Conservation (phyloP, 805 yeast species). For the Nakazawaea ambrosiae region DNA sequence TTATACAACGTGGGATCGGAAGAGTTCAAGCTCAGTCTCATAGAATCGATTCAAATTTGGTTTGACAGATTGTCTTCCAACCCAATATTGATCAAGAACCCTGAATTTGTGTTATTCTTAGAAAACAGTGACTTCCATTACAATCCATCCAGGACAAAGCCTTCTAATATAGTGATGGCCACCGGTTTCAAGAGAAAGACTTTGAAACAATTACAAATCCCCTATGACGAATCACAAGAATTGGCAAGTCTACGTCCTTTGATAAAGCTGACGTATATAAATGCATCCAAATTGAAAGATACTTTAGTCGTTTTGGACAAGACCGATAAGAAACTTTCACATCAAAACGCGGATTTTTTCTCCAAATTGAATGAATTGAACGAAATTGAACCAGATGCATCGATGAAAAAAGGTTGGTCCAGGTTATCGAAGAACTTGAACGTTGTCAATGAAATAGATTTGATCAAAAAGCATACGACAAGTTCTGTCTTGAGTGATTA, state of each 20-base stretch:
- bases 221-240: constrained; percentile 79
- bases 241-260: constrained; percentile 82
- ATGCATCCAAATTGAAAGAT: constrained; percentile 46
- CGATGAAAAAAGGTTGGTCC: constrained; percentile 74
- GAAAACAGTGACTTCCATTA: constrained; percentile 31
- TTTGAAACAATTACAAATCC: constrained; percentile 85
- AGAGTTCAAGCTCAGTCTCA: constrained; percentile 61
- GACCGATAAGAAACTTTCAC: constrained; percentile 46
- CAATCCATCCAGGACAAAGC: constrained; percentile 31
- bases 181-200: constrained; percentile 86
- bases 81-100: constrained; percentile 80
- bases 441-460: constrained; percentile 68
- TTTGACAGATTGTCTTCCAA: constrained; percentile 64
- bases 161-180: constrained; percentile 46
- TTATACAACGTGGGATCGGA: constrained; percentile 80
- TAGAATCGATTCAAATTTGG: constrained; percentile 73
- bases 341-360: constrained; percentile 53
- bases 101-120: constrained; percentile 73
- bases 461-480: constrained; percentile 64
- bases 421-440: constrained; percentile 64
- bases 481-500: constrained; percentile 76
- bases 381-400: constrained; percentile 44
- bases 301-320: constrained; percentile 17
- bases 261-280: constrained; percentile 67
- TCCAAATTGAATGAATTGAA: constrained; percentile 33